Conservation (phyloP, 2,329 filamentous ascomycete genomes). For the Chrysoporthe deuterocubensis region DNA sequence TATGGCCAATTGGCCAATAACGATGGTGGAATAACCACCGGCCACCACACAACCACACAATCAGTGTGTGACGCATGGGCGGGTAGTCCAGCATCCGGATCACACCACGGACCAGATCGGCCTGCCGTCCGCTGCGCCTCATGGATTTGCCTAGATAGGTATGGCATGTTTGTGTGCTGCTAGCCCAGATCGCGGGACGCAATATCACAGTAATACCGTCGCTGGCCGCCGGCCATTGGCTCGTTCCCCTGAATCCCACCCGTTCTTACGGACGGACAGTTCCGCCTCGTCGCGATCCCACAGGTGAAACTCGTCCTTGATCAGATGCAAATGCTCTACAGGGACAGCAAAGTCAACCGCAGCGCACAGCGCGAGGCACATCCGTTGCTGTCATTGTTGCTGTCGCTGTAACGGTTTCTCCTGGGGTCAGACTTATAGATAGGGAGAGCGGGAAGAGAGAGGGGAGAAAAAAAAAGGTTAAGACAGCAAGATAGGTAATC, state of each 20-base stretch:
- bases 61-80: neutral
- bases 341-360: neutral
- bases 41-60: neutral
- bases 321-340: neutral
- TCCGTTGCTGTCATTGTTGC: neutral
- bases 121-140: slow-evolving; percentile 1
- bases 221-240: neutral
- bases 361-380: neutral
- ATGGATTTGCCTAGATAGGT: neutral
- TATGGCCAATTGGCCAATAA: slow-evolving; percentile 6
- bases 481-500: neutral
- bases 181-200: neutral
- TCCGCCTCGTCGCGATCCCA: neutral
- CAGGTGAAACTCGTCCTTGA: neutral
- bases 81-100: slow-evolving; percentile 12
- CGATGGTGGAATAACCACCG: neutral
- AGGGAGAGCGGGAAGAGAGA: too few species aligned
- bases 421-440: too few species aligned
- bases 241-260: slow-evolving; percentile 8
- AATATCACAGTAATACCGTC: neutral
- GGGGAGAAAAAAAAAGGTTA: neutral
- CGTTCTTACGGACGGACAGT: neutral
- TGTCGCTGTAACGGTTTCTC: too few species aligned
- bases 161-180: neutral
- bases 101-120: slow-evolving; percentile 1